Percentiles rank a stretch among this genome's conserved stretches.
Conservation (phyloP, 1,284 basidiomycete species). For the Fomes fomentarius region DNA sequence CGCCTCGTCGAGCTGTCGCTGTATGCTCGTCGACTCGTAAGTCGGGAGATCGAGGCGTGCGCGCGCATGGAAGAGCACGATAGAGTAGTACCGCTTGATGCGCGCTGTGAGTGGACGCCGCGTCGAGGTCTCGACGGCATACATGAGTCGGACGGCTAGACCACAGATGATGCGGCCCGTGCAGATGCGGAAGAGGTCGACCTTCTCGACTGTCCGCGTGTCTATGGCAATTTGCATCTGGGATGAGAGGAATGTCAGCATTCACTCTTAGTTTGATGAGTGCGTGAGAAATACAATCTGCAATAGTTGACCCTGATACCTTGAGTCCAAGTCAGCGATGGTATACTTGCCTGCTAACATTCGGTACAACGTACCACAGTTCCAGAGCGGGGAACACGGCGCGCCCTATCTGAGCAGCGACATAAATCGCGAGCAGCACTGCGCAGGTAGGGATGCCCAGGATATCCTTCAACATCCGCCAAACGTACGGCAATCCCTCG, state of each 20-base stretch:
- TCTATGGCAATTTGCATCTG: constrained; percentile 65
- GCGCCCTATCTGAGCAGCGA: constrained; percentile 44
- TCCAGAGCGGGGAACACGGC: constrained; percentile 65
- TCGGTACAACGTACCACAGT: constrained; percentile 52
- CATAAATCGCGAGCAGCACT: constrained; percentile 51
- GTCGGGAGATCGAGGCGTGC: constrained; percentile 76
- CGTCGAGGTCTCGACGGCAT: constrained; percentile 42
- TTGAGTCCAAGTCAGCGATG: constrained; percentile 26
- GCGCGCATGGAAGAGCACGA: constrained; percentile 65
- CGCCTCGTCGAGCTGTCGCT: constrained; percentile 62
- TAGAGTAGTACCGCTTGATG: constrained; percentile 64
- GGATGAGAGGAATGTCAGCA: neutral
- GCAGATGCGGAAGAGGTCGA: constrained; percentile 57
- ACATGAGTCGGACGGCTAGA: constrained; percentile 47
- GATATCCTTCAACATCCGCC: constrained; percentile 69
- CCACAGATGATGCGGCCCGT: constrained; percentile 56
- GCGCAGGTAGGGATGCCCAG: constrained; percentile 55
- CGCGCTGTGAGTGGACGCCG: constrained; percentile 53
- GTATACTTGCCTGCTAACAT: no score
- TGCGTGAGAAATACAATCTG: constrained; percentile 35
- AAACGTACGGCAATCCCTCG: constrained; percentile 60
- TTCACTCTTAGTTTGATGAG: no score
- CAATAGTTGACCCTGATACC: constrained; percentile 68
- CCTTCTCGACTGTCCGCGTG: constrained; percentile 60
- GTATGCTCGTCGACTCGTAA: constrained; percentile 64